These are phyloP conservation scores for Turnera subulata DNA, from an alignment of 345 rosid species.

Conservation along the genomic window DNA sequence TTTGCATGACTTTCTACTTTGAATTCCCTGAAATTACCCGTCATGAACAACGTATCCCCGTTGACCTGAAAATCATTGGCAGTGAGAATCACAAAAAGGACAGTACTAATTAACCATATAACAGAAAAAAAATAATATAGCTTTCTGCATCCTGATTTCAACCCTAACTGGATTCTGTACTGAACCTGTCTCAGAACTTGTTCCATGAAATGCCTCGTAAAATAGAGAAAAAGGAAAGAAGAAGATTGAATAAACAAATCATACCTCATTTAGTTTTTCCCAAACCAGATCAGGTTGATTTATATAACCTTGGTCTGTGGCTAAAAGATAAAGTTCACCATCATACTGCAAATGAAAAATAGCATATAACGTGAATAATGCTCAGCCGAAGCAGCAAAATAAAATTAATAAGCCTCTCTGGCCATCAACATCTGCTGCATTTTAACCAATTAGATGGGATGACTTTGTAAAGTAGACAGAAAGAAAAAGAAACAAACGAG, in stretches of 20 bases:
- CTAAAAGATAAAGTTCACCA: slow-evolving; percentile 92
- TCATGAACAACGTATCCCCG: slow-evolving; percentile 91
- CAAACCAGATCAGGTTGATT: slow-evolving; percentile 94
- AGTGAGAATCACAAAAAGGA: slow-evolving; percentile 9
- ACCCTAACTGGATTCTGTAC: too few species aligned
- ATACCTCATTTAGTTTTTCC: slow-evolving; percentile 97
- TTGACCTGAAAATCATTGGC: slow-evolving; percentile 59
- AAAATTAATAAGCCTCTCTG: too few species aligned
- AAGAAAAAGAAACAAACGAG: slow-evolving; percentile 9
- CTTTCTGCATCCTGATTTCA: too few species aligned
- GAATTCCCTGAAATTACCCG: slow-evolving; percentile 80
- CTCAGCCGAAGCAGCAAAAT: not conserved
- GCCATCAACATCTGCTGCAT: not conserved
- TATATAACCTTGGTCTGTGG: slow-evolving; percentile 95
- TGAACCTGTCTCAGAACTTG: too few species aligned
- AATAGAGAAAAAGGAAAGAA: not conserved
- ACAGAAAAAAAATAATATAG: too few species aligned
- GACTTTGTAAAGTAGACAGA: slow-evolving; percentile 1
- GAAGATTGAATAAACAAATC: too few species aligned
- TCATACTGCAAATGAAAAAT: slow-evolving; percentile 59
- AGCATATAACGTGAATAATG: not conserved
- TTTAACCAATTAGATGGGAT: not conserved
- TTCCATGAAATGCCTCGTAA: too few species aligned
- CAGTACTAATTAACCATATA: too few species aligned
- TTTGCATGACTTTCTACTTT: slow-evolving; percentile 61